Conservation (phyloP, 192 early-diverging fungal genomes). For the Backusella westeae region DNA sequence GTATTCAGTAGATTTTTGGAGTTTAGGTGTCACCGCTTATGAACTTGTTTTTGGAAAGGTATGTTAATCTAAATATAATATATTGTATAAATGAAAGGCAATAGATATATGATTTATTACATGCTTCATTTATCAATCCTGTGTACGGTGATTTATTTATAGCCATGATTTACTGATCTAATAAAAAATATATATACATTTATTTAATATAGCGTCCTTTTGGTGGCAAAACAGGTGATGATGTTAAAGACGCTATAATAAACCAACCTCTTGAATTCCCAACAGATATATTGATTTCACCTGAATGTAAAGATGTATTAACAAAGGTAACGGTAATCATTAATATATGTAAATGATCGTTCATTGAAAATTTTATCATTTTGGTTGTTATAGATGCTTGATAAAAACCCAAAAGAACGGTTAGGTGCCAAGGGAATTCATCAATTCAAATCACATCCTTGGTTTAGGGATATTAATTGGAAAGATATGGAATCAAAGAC, state of each 20-base stretch:
- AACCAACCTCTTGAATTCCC: constrained; percentile 65
- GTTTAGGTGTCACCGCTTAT: constrained; percentile 74
- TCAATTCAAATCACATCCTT: constrained; percentile 25
- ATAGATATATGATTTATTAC: no score
- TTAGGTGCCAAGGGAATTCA: constrained; percentile 14
- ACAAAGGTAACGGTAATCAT: constrained; percentile 45
- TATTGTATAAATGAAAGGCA: no score
- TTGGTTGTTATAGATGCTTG: constrained; percentile 2
- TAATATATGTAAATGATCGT: neutral
- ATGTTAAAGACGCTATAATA: constrained; percentile 65
- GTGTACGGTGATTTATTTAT: constrained; percentile 12
- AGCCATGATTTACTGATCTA: neutral
- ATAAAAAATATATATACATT: neutral
- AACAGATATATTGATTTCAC: constrained; percentile 49
- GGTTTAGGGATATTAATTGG: constrained; percentile 31
- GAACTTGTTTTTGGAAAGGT: constrained; percentile 80
- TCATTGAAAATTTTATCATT: neutral
- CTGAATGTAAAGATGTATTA: constrained; percentile 52
- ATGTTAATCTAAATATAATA: constrained; percentile 38
- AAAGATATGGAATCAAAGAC: constrained; percentile 17
- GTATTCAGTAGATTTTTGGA: constrained; percentile 70
- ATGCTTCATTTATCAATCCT: neutral
- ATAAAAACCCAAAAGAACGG: neutral
- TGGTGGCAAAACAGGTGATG: constrained; percentile 73
- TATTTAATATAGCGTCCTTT: constrained; percentile 67